Base-by-base conservation (phyloP, 169 alveolate genomes). In the Cryptosporidium baileyi region DNA sequence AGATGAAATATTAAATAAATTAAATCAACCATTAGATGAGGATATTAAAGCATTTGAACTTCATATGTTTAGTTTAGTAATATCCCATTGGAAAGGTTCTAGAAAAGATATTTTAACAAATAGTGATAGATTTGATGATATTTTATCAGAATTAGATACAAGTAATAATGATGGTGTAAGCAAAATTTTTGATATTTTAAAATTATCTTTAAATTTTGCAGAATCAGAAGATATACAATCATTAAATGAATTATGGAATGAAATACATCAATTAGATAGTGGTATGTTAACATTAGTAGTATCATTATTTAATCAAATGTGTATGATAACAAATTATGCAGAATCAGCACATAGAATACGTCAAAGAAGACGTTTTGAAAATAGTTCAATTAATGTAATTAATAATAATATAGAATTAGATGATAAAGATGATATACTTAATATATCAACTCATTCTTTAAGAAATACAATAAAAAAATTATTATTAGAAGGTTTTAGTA, bases 261-360 rank as follows among this genome's bases (percentile, higher is more conserved):
- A 54, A 54, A 74, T 74, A 15, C 43, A 8, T 8, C 11, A 19
- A 22, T 34, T 74, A 41, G 85, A 74, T 41, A 74, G 85, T 57
- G 67, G 74, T 24, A 74, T 74, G 85, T 59, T 74, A 2, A 54
- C 85, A 4, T 81, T 90, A 11, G 90, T 90, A 54, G 93, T 90
- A 4, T 82, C 89, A 34, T 80, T 90, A 0, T 90, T 88, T 63
- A 90, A 89, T 15, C 91, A 85, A 44, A 90, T 90, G 93, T 90
- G 93, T 44, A 52, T 85, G 67, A 79, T 90, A 28, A 80, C 90
- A 0, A 90, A 90, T 45, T 90, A 88, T 80, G 93, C 93, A 1
- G 93, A 90, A 38, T 80, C 92, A 82, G 93, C 93, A 28, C 93
- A 90, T 45, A 82, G 93, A 80, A 90, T 90, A 41, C 90, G 93